phyloP scores from a whole-genome alignment of 495 filamentous ascomycete species.

The Aspergillus olivimuriae region DNA sequence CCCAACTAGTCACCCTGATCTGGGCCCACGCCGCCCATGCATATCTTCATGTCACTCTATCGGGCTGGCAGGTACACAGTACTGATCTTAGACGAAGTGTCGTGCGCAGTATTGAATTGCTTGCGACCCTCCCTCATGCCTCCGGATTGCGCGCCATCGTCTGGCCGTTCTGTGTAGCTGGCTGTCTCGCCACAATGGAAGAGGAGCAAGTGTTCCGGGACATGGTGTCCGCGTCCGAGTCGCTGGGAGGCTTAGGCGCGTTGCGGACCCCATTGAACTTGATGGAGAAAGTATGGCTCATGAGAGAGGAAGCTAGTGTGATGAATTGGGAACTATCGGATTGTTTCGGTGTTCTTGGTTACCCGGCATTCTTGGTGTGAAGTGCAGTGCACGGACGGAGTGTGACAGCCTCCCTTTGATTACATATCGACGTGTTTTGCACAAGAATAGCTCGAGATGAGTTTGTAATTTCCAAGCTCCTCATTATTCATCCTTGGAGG shows the following conservation, averaged over 20 bases:
- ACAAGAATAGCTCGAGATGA: too few relatives aligned
- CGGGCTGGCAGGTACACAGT: background rate
- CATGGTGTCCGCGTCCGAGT: background rate
- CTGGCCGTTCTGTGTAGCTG: constrained; percentile 2
- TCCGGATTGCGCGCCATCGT: background rate
- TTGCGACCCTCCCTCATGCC: background rate
- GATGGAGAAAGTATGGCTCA: constrained; percentile 1
- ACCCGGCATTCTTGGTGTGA: background rate
- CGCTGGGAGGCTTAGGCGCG: background rate
- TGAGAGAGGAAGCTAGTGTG: background rate
- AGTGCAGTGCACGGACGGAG: background rate
- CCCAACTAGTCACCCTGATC: background rate
- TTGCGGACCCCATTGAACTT: background rate
- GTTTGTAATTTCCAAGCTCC: too few relatives aligned
- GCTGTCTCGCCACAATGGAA: constrained; percentile 1
- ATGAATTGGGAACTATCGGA: constrained; percentile 1
- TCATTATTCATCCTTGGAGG: background rate
- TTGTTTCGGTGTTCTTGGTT: background rate
- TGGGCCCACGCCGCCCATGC: constrained; percentile 1
- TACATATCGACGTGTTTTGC: too few relatives aligned
- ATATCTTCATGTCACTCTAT: background rate
- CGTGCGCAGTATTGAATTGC: background rate
- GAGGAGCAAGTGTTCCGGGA: constrained; percentile 1
- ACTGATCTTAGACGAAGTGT: background rate
- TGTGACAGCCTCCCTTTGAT: too few relatives aligned